Conservation (phyloP, 2,329 filamentous ascomycete species). For the Clarireedia sp. region DNA sequence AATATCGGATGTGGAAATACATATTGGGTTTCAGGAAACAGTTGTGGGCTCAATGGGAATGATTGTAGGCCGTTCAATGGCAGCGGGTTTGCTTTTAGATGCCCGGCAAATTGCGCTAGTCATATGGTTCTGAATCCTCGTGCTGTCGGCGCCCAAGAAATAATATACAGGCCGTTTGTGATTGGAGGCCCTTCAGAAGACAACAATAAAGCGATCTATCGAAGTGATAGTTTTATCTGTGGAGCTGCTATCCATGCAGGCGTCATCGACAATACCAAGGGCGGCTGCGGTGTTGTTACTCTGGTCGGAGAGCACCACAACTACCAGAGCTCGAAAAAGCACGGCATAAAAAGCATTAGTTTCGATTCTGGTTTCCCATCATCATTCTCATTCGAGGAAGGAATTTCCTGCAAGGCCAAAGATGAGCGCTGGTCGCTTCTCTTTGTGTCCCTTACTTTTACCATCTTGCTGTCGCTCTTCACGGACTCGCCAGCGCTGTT, state of each 20-base stretch:
- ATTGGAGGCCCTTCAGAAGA: conserved; percentile 54
- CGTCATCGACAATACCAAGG: conserved; percentile 59
- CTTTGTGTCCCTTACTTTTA: conserved; percentile 72
- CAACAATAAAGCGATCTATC: conserved; percentile 52
- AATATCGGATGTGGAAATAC: conserved; percentile 59
- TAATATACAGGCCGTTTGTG: conserved; percentile 57
- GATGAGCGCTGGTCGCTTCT: conserved; percentile 83
- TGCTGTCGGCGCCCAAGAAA: conserved; percentile 63
- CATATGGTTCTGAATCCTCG: conserved; percentile 61
- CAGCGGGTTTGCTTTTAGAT: conserved; percentile 64
- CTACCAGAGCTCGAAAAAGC: conserved; percentile 55
- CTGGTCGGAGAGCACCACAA: conserved; percentile 60
- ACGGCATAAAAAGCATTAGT: conserved; percentile 67
- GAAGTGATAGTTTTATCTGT: conserved; percentile 85
- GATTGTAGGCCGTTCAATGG: conserved; percentile 68
- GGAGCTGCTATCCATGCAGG: conserved; percentile 78
- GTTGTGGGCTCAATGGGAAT: conserved; percentile 66
- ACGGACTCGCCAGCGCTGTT: conserved; percentile 72
- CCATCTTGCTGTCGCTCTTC: conserved; percentile 70
- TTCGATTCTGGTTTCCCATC: conserved; percentile 90
- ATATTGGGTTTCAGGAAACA: conserved; percentile 65
- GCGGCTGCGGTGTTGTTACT: conserved; percentile 75
- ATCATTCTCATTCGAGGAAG: conserved; percentile 67
- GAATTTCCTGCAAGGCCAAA: conserved; percentile 57
- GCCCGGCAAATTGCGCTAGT: conserved; percentile 62